Base-by-base conservation (phyloP, 176 grass and related monocot species). In the Typha latifolia region DNA sequence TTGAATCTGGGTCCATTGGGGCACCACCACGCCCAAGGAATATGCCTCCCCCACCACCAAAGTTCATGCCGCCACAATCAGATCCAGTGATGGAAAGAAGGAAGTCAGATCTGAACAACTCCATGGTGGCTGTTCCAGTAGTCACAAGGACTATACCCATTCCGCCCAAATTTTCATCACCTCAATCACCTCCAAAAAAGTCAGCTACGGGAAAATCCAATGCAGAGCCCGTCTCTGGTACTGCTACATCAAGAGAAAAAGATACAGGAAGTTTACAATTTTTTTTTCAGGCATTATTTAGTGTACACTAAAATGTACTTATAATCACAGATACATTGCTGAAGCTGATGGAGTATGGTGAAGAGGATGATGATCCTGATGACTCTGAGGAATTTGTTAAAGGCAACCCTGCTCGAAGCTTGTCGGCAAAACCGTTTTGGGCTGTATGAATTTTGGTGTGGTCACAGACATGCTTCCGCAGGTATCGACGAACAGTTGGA, bases 311-410 rank as follows among this genome's bases (percentile, higher is more conserved):
- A 43, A 43, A 43, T 43, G 37, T 43, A 49, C 56, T n/a, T 51
- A 16, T 69, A 26, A 51, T 71, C 72, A 56, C 57, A 90, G 86
- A 99, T 78, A 93, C 83, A 51, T 47, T 99, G 67, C 67, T 93
- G 37, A 99, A 90, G 73, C 85, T 99, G 61, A 83, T 89, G 72
- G 86, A 99, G 67, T 99, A 99, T 64, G 89, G 94, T 66, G 89
- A 96, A 23, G 88, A 85, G 1, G 93, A 92, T 0, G 89, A 91
- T 0, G 82, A 92, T 0, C 82, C 24, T 74, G 74, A 84, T 65
- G 59, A 51, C 12, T 72, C 10, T 3, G 43, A 76, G 6, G 74
- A 20, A 18, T 13, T 62, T 24, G 32, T 68, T 21, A 26, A 49
- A 27, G 70, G 78, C 48, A 84, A 69, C 21, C 23, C 68, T 62